A percentile compares a stretch with the other conserved stretches of the same genome.
Evolutionary conservation across 805 yeast species (phyloP).

Genomic region (Teunomyces barrocoloradensis): DNA sequence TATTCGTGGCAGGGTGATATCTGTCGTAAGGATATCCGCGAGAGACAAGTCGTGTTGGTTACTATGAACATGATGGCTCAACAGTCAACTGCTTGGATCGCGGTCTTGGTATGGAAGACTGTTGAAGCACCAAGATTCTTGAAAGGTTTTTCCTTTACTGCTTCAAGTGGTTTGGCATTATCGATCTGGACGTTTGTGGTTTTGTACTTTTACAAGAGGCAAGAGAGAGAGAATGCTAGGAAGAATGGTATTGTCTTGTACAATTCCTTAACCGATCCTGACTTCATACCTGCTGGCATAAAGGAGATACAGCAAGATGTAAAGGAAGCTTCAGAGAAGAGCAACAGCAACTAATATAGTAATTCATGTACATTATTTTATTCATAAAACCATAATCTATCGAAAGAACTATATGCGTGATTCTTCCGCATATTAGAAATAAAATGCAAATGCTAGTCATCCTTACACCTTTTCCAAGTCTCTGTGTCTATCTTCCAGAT

Average conservation of each 20-base stretch:
- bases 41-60: conserved; percentile 56
- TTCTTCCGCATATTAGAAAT: not conserved
- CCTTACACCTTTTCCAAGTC: not conserved
- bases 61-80: conserved; percentile 55
- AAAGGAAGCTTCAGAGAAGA: not conserved
- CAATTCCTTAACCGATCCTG: conserved; percentile 21
- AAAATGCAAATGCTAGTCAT: not conserved
- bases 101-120: conserved; percentile 54
- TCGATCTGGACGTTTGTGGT: conserved; percentile 51
- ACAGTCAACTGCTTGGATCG: conserved; percentile 52
- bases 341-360: not conserved
- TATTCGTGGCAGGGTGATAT: conserved; percentile 60
- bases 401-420: not conserved
- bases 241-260: conserved; percentile 36
- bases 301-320: not conserved
- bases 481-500: not conserved
- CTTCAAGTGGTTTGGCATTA: conserved; percentile 45
- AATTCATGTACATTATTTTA: not conserved
- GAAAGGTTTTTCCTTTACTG: conserved; percentile 53
- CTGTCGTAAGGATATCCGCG: conserved; percentile 54
- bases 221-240: conserved; percentile 30
- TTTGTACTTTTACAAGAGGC: conserved; percentile 42
- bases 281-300: conserved; percentile 7
- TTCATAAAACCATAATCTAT: not conserved
- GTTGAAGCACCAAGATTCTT: conserved; percentile 55